A percentile compares a stretch with the other conserved stretches of the same genome.
Evolutionary conservation across 495 filamentous ascomycete genomes (phyloP).

Genomic region (Choiromyces venosus): DNA sequence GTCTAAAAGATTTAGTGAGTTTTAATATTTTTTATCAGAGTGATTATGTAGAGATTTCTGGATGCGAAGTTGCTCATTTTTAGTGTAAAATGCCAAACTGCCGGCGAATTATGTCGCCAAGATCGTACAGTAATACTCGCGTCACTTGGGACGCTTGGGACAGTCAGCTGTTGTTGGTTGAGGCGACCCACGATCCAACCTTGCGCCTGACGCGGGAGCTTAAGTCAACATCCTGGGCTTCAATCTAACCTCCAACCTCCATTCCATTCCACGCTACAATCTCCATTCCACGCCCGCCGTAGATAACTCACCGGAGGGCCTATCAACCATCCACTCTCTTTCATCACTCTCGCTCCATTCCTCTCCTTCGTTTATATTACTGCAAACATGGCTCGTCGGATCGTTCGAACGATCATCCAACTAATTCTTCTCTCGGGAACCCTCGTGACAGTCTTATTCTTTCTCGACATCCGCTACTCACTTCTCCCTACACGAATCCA

Average conservation of each 20-base stretch:
- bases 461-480: conserved; percentile 74
- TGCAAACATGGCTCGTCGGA: conserved; percentile 39
- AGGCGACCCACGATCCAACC: not conserved
- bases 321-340: not conserved
- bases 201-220: not conserved
- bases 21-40: no score
- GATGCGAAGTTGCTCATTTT: no score
- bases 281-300: not conserved
- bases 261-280: not conserved
- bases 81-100: no score
- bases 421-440: conserved; percentile 61
- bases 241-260: not conserved
- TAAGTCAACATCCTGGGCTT: not conserved
- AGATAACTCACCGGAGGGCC: not conserved
- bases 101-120: no score
- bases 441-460: conserved; percentile 62
- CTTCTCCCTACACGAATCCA: conserved; percentile 74
- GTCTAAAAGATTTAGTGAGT: no score
- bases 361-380: conserved; percentile 9
- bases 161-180: not conserved
- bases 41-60: no score
- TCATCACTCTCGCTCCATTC: not conserved
- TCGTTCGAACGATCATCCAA: conserved; percentile 77
- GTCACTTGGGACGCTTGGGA: no score
- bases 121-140: no score